phyloP scores from a whole-genome alignment of 2,329 filamentous ascomycete genomes.

The Stemphylium vesicarium region DNA sequence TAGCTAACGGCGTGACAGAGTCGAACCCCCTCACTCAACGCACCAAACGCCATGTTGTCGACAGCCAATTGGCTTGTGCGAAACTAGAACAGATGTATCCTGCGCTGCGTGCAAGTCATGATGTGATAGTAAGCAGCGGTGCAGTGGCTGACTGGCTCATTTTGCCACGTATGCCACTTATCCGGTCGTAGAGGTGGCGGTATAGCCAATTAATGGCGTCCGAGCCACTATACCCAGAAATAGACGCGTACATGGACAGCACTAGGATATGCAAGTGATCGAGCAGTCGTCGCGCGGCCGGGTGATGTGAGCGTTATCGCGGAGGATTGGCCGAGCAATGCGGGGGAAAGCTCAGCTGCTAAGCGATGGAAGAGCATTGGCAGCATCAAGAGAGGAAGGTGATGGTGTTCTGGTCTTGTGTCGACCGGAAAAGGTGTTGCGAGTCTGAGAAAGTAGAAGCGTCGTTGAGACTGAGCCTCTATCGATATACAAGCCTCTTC shows the following conservation, averaged over 20 bases:
- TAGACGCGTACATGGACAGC: conserved; percentile 2
- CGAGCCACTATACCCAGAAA: not conserved
- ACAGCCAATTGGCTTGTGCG: too few species aligned
- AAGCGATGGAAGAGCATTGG: conserved; percentile 6
- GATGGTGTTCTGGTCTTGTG: not conserved
- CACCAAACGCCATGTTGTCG: too few species aligned
- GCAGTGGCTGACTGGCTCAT: conserved; percentile 9
- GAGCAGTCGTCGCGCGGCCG: conserved; percentile 2
- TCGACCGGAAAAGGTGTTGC: not conserved
- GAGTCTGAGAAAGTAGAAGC: conserved; percentile 2
- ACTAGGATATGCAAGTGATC: conserved; percentile 11
- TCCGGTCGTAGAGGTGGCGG: conserved; percentile 6
- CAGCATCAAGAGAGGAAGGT: not conserved
- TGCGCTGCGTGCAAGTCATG: not conserved
- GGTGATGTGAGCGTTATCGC: conserved; percentile 3
- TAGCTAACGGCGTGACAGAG: too few species aligned
- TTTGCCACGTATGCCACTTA: conserved; percentile 13
- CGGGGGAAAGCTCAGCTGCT: conserved; percentile 2
- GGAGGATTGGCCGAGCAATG: not conserved
- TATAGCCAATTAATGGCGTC: conserved; percentile 13
- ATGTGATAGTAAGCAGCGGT: conserved; percentile 9
- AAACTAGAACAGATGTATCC: not conserved
- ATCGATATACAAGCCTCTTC: too few species aligned
- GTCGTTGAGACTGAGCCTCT: conserved; percentile 28
- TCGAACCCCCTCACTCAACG: too few species aligned